Conservation (phyloP, 306 rosid species). For the Comarum palustre region DNA sequence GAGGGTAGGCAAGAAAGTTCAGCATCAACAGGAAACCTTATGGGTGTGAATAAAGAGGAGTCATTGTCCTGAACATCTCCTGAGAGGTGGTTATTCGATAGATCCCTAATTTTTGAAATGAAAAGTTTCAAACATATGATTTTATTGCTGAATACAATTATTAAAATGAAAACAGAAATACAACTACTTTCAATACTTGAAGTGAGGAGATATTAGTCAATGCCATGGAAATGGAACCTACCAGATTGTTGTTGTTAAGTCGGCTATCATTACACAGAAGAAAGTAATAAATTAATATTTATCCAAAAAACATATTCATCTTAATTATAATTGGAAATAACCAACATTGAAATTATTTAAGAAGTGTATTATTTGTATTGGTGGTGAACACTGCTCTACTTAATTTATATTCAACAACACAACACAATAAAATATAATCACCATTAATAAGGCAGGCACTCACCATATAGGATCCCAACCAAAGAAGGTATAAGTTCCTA, state of each 20-base stretch:
- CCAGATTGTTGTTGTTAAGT: slow-evolving; percentile 94
- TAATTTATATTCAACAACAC: background rate
- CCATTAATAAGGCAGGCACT: background rate
- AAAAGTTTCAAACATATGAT: slow-evolving; percentile 7
- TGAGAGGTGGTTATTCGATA: slow-evolving; percentile 81
- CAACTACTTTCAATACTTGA: slow-evolving; percentile 87
- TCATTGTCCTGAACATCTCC: slow-evolving; percentile 96
- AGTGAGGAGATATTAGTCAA: slow-evolving; percentile 87
- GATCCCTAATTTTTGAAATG: slow-evolving; percentile 61
- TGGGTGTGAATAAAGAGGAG: slow-evolving; percentile 95
- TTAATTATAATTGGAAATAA: too few species aligned
- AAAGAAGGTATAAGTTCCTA: background rate
- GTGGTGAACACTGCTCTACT: too few species aligned
- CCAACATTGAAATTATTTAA: too few species aligned
- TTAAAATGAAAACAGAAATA: background rate
- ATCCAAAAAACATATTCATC: too few species aligned
- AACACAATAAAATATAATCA: background rate
- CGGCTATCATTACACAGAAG: too few species aligned
- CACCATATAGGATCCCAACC: background rate
- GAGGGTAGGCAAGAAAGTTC: slow-evolving; percentile 19
- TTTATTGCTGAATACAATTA: slow-evolving; percentile 8
- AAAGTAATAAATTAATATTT: too few species aligned
- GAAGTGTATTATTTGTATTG: too few species aligned
- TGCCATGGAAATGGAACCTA: slow-evolving; percentile 88
- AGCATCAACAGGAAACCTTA: slow-evolving; percentile 55